phyloP scores from a whole-genome alignment of 2,329 filamentous ascomycete species.

The Exophiala dermatitidis region DNA sequence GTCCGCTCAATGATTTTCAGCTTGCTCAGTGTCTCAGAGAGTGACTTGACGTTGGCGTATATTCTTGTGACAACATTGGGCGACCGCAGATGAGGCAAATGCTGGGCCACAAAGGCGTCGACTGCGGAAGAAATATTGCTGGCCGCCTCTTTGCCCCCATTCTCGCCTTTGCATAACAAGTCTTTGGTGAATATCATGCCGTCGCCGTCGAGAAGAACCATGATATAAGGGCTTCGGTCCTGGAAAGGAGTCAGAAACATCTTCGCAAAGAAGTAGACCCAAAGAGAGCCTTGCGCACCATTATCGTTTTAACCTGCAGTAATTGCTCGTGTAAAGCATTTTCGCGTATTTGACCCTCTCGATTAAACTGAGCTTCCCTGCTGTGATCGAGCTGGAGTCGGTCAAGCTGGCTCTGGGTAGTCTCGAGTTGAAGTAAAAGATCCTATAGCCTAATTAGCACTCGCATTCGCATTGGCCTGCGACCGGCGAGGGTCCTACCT shows the following conservation, averaged over 20 bases:
- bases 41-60: conserved; percentile 48
- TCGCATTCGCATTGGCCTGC: conserved; percentile 1
- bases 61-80: conserved; percentile 47
- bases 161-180: conserved; percentile 44
- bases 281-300: conserved; percentile 32
- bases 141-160: conserved; percentile 49
- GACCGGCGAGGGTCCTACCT: conserved; percentile 31
- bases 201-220: conserved; percentile 51
- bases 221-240: conserved; percentile 49
- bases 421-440: conserved; percentile 41
- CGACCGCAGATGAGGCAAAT: conserved; percentile 37
- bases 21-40: conserved; percentile 44
- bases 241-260: conserved; percentile 24
- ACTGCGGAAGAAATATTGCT: conserved; percentile 41
- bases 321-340: conserved; percentile 43
- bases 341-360: conserved; percentile 43
- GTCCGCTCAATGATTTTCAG: conserved; percentile 41
- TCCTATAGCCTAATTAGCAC: conserved; percentile 33
- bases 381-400: conserved; percentile 38
- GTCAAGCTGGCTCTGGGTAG: conserved; percentile 34
- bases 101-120: conserved; percentile 37
- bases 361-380: conserved; percentile 42
- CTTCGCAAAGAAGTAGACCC: conserved; percentile 1
- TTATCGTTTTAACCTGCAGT: conserved; percentile 39
- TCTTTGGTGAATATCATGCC: conserved; percentile 50